Evolutionary conservation across 345 rosid species (phyloP).

Genomic region (Erucastrum elatum): DNA sequence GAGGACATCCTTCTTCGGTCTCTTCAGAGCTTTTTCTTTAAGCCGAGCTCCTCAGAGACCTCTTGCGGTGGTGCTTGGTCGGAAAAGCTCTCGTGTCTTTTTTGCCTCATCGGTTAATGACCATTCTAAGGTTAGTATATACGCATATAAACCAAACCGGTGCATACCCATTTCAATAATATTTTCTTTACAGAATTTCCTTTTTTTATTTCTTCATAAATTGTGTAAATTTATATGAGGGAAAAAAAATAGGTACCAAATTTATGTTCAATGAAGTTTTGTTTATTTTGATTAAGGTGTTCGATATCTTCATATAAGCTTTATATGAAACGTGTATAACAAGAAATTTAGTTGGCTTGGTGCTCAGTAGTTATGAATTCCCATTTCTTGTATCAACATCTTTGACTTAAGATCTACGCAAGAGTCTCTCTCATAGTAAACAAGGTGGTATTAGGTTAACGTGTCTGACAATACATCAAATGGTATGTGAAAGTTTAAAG

Average conservation of each 20-base stretch:
- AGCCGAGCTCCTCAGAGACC: slow-evolving; percentile 33
- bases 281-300: too few species aligned
- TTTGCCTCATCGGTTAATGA: slow-evolving; percentile 33
- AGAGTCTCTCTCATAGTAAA: not conserved
- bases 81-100: slow-evolving; percentile 32
- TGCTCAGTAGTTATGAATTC: not conserved
- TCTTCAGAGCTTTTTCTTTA: slow-evolving; percentile 15
- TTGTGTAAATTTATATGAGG: too few species aligned
- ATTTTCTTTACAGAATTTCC: too few species aligned
- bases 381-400: too few species aligned
- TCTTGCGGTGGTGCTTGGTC: slow-evolving; percentile 31
- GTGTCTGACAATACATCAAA: not conserved
- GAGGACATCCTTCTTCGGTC: slow-evolving; percentile 17
- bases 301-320: too few species aligned
- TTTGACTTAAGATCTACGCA: not conserved
- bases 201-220: too few species aligned
- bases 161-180: too few species aligned
- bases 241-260: not conserved
- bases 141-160: too few species aligned
- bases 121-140: slow-evolving; percentile 28
- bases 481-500: not conserved
- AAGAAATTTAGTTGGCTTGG: not conserved
- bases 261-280: not conserved
- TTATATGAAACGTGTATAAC: not conserved
- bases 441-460: not conserved